Base-by-base conservation (phyloP, 768 basidiomycete species). In the Boletus rubroflammeus region DNA sequence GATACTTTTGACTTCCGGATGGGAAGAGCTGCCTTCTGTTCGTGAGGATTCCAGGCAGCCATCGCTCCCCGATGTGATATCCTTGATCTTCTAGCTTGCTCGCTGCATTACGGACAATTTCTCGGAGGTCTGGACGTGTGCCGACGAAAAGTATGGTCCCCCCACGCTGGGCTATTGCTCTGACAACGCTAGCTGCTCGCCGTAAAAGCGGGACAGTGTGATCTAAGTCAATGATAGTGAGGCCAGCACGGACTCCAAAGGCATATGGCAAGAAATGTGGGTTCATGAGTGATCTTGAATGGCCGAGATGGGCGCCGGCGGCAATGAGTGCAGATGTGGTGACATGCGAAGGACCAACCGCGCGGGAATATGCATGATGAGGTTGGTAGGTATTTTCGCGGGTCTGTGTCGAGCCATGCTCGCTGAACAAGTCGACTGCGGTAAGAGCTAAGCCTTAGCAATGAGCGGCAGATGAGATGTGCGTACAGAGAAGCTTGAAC, bases 21-120 rank as follows among this genome's bases (percentile, higher is more conserved):
- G 85, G 81, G 67, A 88, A 91, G 57, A 93, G 77, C 46, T 88
- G 81, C 32, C 80, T 73, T 64, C 82, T 82, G 75, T 99, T 98
- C 43, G 96, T 96, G 60, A 98, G 78, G 23, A 90, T 91, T n/a
- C 97, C 97, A 1, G 96, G 91, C 35, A 94, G 76, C 97, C 97
- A 99, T 67, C 87, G 79, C 52, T 92, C 88, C 15, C 85, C 86
- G 47, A 97, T 85, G 56, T 89, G 83, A 73, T 82, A 98, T 0
- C 87, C 94, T 67, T 91, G 90, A 39, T 76, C 64, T 25, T 85
- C 93, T 56, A 98, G 69, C 39, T 91, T 84, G 60, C 83, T 81
- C 6, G 93, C 88, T 14, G 94, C 90, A 62, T 85, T 85, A 60
- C 83, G 79, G 28, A 94, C 85, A 19, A 87, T 74, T 23, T 83